Evolutionary conservation across 1,139 yeast species (phyloP).

Genomic region (Geotrichum siamense): DNA sequence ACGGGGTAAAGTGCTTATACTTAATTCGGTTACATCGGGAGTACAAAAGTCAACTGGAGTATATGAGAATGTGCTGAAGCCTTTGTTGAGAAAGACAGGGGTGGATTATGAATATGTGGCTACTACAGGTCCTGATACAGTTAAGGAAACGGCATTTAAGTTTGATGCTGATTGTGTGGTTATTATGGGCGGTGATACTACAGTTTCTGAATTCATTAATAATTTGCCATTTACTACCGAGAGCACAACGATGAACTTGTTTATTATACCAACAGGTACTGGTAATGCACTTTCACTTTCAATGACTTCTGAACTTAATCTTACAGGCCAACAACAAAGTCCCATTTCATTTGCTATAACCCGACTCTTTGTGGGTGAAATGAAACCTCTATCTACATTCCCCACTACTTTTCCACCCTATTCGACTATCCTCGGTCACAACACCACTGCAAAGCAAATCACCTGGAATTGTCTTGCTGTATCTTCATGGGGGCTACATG

Average conservation of each 20-base stretch:
- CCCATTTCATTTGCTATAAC: constrained; percentile 32
- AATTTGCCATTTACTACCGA: constrained; percentile 22
- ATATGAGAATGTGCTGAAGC: constrained; percentile 30
- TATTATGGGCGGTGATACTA: constrained; percentile 80
- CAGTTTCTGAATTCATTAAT: constrained; percentile 70
- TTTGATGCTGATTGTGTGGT: constrained; percentile 41
- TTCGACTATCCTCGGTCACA: constrained; percentile 25
- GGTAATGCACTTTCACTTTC: constrained; percentile 68
- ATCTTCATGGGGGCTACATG: constrained; percentile 80
- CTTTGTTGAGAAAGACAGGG: constrained; percentile 32
- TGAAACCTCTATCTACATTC: constrained; percentile 48
- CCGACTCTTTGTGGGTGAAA: constrained; percentile 36
- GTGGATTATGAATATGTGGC: constrained; percentile 34
- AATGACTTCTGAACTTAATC: constrained; percentile 40
- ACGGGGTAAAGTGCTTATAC: constrained; percentile 28
- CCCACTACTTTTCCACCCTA: constrained; percentile 48
- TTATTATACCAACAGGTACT: constrained; percentile 71
- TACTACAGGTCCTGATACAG: constrained; percentile 30
- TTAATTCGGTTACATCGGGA: constrained; percentile 34
- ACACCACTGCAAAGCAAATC: no score
- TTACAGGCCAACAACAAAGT: not conserved
- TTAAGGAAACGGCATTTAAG: constrained; percentile 30
- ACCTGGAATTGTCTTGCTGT: constrained; percentile 44
- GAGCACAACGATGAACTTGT: constrained; percentile 31
- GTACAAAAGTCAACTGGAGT: constrained; percentile 25